Conservation (phyloP, 306 rosid genomes). For the Aeschynomene evenia region DNA sequence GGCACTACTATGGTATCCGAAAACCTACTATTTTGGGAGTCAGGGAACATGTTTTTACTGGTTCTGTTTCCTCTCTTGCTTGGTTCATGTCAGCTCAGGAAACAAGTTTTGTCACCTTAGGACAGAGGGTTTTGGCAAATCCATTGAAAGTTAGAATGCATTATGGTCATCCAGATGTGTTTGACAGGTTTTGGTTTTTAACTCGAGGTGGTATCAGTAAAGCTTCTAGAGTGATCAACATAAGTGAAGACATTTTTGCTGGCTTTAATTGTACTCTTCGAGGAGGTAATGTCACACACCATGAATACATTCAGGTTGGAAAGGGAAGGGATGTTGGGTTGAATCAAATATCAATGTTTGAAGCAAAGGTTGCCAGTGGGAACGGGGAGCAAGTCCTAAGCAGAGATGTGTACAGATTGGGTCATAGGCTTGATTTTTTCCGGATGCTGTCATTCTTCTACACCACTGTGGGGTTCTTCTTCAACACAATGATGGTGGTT, state of each 20-base stretch:
- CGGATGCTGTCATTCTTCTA: constrained; percentile 55
- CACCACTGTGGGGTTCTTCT: constrained; percentile 54
- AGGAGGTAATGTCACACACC: constrained; percentile 56
- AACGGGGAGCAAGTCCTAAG: constrained; percentile 54
- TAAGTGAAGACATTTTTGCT: constrained; percentile 53
- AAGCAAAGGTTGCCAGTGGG: constrained; percentile 56
- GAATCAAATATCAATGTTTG: constrained; percentile 55
- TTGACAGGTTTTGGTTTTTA: constrained; percentile 56
- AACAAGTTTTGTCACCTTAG: constrained; percentile 52
- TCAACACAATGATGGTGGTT: constrained; percentile 50
- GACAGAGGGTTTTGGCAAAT: constrained; percentile 58
- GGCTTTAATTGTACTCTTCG: constrained; percentile 57
- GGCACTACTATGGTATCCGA: constrained; percentile 37
- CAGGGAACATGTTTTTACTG: constrained; percentile 50
- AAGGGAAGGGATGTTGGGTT: constrained; percentile 58
- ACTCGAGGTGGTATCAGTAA: constrained; percentile 52
- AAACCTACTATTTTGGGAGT: constrained; percentile 53
- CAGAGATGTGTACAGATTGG: constrained; percentile 53
- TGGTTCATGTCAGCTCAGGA: constrained; percentile 61
- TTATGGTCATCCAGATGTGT: constrained; percentile 55
- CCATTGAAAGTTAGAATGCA: constrained; percentile 55
- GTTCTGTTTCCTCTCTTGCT: constrained; percentile 57
- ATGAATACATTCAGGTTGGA: constrained; percentile 53
- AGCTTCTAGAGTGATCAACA: constrained; percentile 55
- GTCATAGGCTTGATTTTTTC: constrained; percentile 55